Evolutionary conservation across 768 basidiomycete genomes (phyloP).

Genomic region (Tricholoma terreum): DNA sequence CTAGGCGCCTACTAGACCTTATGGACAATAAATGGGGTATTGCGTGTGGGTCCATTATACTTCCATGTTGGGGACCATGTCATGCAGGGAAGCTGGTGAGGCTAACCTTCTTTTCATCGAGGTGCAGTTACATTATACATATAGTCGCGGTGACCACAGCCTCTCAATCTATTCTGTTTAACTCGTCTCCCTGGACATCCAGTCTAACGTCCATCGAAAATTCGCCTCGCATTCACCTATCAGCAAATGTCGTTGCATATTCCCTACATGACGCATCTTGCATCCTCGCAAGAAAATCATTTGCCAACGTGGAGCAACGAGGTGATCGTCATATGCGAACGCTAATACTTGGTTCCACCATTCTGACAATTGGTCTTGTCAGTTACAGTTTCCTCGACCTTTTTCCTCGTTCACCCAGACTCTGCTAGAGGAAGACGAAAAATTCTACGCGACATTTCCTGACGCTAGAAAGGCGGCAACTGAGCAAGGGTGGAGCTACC

Average conservation of each 20-base stretch:
- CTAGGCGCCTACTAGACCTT: background rate
- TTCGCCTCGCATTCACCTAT: too few species aligned
- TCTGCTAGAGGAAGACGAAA: constrained; percentile 16
- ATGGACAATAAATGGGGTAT: constrained; percentile 2
- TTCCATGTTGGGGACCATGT: background rate
- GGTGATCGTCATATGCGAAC: background rate
- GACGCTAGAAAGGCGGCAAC: constrained; percentile 14
- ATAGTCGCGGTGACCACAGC: too few species aligned
- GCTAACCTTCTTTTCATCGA: background rate
- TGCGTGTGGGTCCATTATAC: background rate
- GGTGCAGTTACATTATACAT: background rate
- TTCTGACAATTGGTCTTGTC: background rate
- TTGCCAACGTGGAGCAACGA: background rate
- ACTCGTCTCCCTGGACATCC: background rate
- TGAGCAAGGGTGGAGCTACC: constrained; percentile 6
- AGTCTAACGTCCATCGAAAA: too few species aligned
- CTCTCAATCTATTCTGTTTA: background rate
- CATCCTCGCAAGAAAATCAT: background rate
- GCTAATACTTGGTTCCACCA: background rate
- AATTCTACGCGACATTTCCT: constrained; percentile 18
- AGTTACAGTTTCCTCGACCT: background rate
- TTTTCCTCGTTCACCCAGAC: constrained; percentile 13
- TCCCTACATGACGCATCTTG: background rate
- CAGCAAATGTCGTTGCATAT: background rate
- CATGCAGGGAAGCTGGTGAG: background rate